Percentiles rank a stretch among this genome's conserved stretches.
phyloP scores from a whole-genome alignment of 129 eudicot species.

The Erigeron canadensis region DNA sequence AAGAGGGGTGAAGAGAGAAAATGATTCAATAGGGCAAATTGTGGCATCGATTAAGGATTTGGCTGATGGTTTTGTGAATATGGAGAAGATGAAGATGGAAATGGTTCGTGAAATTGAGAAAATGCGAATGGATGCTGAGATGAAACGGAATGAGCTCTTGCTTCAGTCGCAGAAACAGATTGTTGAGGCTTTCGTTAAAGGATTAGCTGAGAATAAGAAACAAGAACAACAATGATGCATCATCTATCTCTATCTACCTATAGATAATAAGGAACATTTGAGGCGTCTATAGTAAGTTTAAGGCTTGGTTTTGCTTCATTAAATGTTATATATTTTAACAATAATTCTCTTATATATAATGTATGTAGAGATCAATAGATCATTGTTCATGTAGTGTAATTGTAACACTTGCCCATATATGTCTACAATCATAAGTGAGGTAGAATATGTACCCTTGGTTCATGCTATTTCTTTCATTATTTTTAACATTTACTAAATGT shows the following conservation, averaged over 20 bases:
- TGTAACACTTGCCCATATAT: background rate
- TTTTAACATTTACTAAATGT: no score
- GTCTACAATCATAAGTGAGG: constrained; percentile 18
- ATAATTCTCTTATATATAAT: constrained; percentile 1
- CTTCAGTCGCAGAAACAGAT: constrained; percentile 73
- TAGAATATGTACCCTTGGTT: constrained; percentile 15
- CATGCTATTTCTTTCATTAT: constrained; percentile 7
- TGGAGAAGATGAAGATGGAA: constrained; percentile 95
- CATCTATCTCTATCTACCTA: no score
- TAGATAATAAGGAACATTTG: background rate
- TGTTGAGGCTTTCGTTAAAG: constrained; percentile 76
- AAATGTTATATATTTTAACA: constrained; percentile 13
- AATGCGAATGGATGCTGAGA: constrained; percentile 74
- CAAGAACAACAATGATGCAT: constrained; percentile 11
- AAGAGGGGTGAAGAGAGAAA: constrained; percentile 47
- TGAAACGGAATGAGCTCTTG: constrained; percentile 71
- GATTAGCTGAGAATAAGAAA: constrained; percentile 50
- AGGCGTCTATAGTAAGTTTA: background rate
- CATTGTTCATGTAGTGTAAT: constrained; percentile 17
- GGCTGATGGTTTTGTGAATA: constrained; percentile 81
- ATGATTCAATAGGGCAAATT: constrained; percentile 47
- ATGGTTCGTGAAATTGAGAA: constrained; percentile 85
- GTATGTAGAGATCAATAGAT: background rate
- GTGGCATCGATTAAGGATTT: constrained; percentile 60
- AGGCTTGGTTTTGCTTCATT: constrained; percentile 18